phyloP scores from a whole-genome alignment of 2,329 filamentous ascomycete species.

The Raffaelea ambrosiae region DNA sequence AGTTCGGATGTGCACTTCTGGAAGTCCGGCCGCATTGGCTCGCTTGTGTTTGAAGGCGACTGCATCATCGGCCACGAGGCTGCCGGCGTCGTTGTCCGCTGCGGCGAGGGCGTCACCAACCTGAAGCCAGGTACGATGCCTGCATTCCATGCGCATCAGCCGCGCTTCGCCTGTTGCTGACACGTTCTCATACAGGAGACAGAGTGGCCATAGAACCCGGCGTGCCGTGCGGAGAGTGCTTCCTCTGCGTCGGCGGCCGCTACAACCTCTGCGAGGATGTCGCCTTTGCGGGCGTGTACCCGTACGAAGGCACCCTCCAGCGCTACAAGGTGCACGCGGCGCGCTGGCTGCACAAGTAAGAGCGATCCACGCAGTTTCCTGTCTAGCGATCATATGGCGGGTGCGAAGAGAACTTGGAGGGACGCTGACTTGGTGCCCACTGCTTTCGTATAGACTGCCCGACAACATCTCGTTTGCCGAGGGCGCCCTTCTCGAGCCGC shows the following conservation, averaged over 20 bases:
- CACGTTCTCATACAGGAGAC: constrained; percentile 36
- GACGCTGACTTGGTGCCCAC: no score
- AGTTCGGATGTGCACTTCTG: constrained; percentile 60
- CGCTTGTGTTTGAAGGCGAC: constrained; percentile 51
- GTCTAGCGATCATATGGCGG: no score
- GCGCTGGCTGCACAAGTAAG: constrained; percentile 45
- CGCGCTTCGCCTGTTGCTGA: no score
- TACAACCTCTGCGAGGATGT: constrained; percentile 59
- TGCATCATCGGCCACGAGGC: constrained; percentile 60
- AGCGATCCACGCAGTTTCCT: background rate
- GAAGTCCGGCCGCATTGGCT: constrained; percentile 56
- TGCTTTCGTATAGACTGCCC: constrained; percentile 27
- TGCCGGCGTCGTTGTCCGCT: constrained; percentile 49
- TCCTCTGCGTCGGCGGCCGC: constrained; percentile 48
- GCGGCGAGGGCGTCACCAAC: constrained; percentile 43
- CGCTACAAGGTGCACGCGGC: constrained; percentile 54
- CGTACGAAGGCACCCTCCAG: constrained; percentile 51
- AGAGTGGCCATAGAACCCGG: constrained; percentile 60
- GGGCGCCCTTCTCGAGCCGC: constrained; percentile 55
- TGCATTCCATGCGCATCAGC: background rate
- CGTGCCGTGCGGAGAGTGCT: constrained; percentile 53
- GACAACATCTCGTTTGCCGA: constrained; percentile 47
- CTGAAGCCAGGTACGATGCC: constrained; percentile 33
- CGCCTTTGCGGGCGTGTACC: constrained; percentile 52
- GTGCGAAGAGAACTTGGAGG: no score